Conservation (phyloP, 305 asterid genomes). For the Solanum hybrid region DNA sequence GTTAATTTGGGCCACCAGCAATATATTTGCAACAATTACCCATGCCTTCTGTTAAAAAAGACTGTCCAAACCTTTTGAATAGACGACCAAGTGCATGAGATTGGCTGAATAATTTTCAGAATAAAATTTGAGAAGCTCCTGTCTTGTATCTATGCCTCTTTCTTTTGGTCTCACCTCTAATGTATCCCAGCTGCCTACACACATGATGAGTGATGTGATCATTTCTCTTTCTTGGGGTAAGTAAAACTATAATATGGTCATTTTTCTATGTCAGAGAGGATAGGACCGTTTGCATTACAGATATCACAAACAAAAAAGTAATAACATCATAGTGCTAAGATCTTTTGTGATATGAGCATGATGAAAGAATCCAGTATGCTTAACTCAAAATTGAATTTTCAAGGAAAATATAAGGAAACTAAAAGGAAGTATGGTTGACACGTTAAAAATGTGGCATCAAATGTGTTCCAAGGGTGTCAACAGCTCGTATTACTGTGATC, state of each 20-base stretch:
- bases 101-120: conserved; percentile 81
- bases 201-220: background rate
- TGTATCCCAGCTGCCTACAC: conserved; percentile 87
- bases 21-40: conserved; percentile 7
- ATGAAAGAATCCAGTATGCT: background rate
- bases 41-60: conserved; percentile 34
- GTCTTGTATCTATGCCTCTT: conserved; percentile 75
- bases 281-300: background rate
- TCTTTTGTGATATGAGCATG: background rate
- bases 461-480: background rate
- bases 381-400: background rate
- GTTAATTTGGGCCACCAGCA: conserved; percentile 13
- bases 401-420: background rate
- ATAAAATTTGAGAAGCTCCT: conserved; percentile 78
- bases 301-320: background rate
- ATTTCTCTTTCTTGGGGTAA: background rate
- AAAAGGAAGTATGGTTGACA: background rate
- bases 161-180: conserved; percentile 79
- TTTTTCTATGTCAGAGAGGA: background rate
- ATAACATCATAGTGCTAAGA: background rate
- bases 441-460: background rate
- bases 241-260: background rate
- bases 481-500: background rate
- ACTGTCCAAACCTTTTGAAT: conserved; percentile 55
- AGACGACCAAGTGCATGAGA: conserved; percentile 89